Evolutionary conservation across 192 early-diverging fungal species (phyloP), one percentile per base, ranked within the genome.

Genomic region (Mortierella alpina): DNA sequence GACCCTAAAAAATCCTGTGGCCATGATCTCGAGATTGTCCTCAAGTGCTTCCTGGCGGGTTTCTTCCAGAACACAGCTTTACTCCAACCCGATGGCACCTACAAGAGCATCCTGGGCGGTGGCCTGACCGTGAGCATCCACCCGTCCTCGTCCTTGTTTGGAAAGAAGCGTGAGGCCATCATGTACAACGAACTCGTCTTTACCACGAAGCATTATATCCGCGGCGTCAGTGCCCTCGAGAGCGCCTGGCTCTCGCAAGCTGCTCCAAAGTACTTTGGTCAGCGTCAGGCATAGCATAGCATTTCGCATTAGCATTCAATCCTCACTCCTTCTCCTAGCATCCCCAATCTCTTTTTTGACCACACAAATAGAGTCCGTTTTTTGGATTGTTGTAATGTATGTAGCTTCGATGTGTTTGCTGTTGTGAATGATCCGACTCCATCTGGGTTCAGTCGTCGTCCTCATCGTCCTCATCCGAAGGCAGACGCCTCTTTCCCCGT

Each of bases 151-250:
- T 88, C 93, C 23, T 83, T 98, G 75, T 97, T 96, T 86, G 88
- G 88, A 23, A 93, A 91, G 76, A 93, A 92, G 49, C 78, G 86
- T 0, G 90, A 92, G 48, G 90, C 92, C 6, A 90, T 98, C 48
- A 90, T 98, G 83, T 98, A 94, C 78, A 93, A 93, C 75, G 96
- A 98, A 80, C 82, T 97, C 57, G 96, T 92, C 8, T 93, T 94
- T 50, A 99, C 98, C 0, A 93, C 93, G 23, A 92, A 90, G 58
- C 89, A 96, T 60, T 98, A 98, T 84, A 91, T 98, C 56, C 89
- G 96, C 15, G 91, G 93, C 47, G 92, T 95, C 0, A 93, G 93
- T 20, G 87, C 90, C 0, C 90, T 96, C 7, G 92, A 97, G 68
- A 88, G 93, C 45, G 67, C 83, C 18, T 99, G 98, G 96, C 80